phyloP scores from a whole-genome alignment of 1,284 basidiomycete genomes.

The Ustilago sp. region DNA sequence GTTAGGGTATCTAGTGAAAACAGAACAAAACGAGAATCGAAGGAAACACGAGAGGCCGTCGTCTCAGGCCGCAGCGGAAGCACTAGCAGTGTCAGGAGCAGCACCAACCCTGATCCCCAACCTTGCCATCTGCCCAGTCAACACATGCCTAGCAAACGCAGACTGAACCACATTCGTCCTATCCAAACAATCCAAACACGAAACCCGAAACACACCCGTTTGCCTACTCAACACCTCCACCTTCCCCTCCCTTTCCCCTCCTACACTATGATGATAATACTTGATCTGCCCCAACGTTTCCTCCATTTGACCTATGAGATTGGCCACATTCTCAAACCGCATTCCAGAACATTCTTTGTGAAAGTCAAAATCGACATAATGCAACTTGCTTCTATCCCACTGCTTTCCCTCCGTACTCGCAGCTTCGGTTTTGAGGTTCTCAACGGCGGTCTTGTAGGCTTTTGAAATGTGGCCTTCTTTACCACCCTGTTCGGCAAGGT shows the following conservation, averaged over 20 bases:
- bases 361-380: slow-evolving; percentile 96
- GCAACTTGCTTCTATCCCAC: slow-evolving; percentile 90
- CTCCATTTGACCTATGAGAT: slow-evolving; percentile 80
- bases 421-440: slow-evolving; percentile 80
- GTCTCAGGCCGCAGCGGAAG: slow-evolving; percentile 1
- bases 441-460: slow-evolving; percentile 80
- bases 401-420: slow-evolving; percentile 76
- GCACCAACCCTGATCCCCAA: slow-evolving; percentile 37
- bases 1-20: neutral
- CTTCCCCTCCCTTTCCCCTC: slow-evolving; percentile 74
- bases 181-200: slow-evolving; percentile 95
- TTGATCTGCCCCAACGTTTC: slow-evolving; percentile 76
- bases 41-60: neutral
- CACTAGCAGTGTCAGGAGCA: neutral
- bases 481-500: slow-evolving; percentile 89
- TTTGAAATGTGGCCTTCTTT: slow-evolving; percentile 85
- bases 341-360: slow-evolving; percentile 81
- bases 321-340: slow-evolving; percentile 75
- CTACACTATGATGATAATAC: slow-evolving; percentile 70
- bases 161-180: slow-evolving; percentile 97
- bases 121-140: slow-evolving; percentile 76
- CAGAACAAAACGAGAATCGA: neutral
- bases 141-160: slow-evolving; percentile 85
- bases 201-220: slow-evolving; percentile 89
- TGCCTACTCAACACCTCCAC: slow-evolving; percentile 72